Evolutionary conservation across 2,329 filamentous ascomycete genomes (phyloP).

Genomic region (Akanthomyces lecanii): DNA sequence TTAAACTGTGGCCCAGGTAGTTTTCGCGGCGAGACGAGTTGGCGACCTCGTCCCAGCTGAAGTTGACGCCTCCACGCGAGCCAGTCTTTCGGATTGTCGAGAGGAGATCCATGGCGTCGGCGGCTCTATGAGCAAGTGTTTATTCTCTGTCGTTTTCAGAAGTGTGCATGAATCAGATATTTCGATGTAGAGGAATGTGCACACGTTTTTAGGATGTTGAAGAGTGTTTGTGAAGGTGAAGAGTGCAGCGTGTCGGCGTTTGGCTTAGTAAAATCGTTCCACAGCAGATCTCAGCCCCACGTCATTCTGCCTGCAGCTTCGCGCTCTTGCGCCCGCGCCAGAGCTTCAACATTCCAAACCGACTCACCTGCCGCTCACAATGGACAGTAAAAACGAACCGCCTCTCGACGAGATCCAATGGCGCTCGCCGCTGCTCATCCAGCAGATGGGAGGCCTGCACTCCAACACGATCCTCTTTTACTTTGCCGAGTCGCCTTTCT

Average conservation of each 20-base stretch:
- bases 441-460: slow-evolving; percentile 56
- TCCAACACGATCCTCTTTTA: slow-evolving; percentile 64
- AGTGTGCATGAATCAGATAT: neutral
- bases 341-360: neutral
- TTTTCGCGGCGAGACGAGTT: slow-evolving; percentile 83
- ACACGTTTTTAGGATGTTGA: neutral
- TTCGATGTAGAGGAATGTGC: neutral
- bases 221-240: neutral
- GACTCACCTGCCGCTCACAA: slow-evolving; percentile 24
- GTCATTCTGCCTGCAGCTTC: neutral
- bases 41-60: slow-evolving; percentile 94
- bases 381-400: slow-evolving; percentile 45
- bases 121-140: neutral
- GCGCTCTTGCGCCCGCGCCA: neutral
- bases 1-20: slow-evolving; percentile 83
- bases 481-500: slow-evolving; percentile 64
- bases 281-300: neutral
- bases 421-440: slow-evolving; percentile 48
- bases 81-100: slow-evolving; percentile 87
- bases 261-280: slow-evolving; percentile 3
- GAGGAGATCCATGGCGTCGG: slow-evolving; percentile 75
- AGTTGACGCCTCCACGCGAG: slow-evolving; percentile 89
- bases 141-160: neutral
- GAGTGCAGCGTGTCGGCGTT: neutral
- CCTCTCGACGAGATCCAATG: slow-evolving; percentile 66